Conservation (phyloP, 495 filamentous ascomycete genomes). For the Podospora anserina region DNA sequence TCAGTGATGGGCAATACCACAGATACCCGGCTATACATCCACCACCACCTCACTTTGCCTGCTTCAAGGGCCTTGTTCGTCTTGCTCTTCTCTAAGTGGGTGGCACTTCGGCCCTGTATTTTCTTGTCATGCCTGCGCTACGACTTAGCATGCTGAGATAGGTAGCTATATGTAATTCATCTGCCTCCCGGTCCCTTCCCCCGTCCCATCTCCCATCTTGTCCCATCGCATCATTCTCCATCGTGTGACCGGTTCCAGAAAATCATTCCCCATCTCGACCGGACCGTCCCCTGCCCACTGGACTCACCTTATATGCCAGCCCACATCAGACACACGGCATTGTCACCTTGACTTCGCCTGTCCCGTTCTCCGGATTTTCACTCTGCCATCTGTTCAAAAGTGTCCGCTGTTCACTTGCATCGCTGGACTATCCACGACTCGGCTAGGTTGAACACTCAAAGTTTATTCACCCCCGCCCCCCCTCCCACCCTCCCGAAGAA, state of each 20-base stretch:
- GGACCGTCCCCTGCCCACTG: slow-evolving; percentile 13
- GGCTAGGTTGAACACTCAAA: neutral
- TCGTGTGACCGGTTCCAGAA: slow-evolving; percentile 30
- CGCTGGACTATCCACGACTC: neutral
- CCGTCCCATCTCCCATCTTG: slow-evolving; percentile 18
- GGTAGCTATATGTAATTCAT: slow-evolving; percentile 26
- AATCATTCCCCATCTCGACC: slow-evolving; percentile 22
- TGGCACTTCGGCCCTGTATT: neutral
- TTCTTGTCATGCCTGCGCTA: slow-evolving; percentile 12
- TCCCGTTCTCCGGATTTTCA: slow-evolving; percentile 28
- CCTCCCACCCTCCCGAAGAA: neutral
- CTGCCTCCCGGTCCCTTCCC: slow-evolving; percentile 4
- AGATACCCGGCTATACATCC: slow-evolving; percentile 18
- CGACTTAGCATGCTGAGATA: slow-evolving; percentile 28
- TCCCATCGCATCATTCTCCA: slow-evolving; percentile 25
- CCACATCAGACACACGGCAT: slow-evolving; percentile 26
- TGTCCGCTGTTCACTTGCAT: neutral
- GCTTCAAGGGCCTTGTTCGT: slow-evolving; percentile 1
- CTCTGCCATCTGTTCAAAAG: slow-evolving; percentile 15
- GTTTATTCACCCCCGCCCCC: neutral
- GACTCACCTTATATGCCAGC: slow-evolving; percentile 2
- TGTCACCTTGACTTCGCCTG: slow-evolving; percentile 21
- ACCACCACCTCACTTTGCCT: slow-evolving; percentile 8
- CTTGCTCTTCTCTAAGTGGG: neutral
- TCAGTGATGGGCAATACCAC: slow-evolving; percentile 3